phyloP scores from a whole-genome alignment of 164 flowering plant genomes.

The Piper betle region DNA sequence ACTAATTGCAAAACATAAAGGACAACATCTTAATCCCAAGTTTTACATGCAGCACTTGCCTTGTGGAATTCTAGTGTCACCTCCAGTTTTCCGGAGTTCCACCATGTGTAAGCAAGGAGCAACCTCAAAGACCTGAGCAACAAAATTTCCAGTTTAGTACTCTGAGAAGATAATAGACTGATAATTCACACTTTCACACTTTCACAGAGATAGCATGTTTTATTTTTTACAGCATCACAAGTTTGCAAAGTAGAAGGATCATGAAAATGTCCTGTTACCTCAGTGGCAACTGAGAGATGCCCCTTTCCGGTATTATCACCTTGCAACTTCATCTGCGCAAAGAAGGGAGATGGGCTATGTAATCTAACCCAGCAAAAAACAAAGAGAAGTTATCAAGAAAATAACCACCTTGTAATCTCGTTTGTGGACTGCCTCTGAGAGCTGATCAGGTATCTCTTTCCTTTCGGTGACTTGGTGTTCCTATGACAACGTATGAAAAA shows the following conservation, averaged over 20 bases:
- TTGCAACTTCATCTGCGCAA: slow-evolving; percentile 70
- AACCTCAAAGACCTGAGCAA: slow-evolving; percentile 80
- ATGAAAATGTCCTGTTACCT: slow-evolving; percentile 35
- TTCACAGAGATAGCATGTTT: too few relatives aligned
- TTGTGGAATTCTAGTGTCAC: slow-evolving; percentile 98
- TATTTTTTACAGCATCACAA: too few relatives aligned
- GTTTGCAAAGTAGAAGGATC: background rate
- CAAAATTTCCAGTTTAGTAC: too few relatives aligned
- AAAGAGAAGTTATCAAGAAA: too few relatives aligned
- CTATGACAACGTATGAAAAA: slow-evolving; percentile 21
- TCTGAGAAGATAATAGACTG: too few relatives aligned
- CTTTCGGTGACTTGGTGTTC: slow-evolving; percentile 74
- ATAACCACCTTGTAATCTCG: slow-evolving; percentile 69
- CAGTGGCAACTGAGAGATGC: slow-evolving; percentile 82
- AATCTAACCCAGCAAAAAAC: background rate
- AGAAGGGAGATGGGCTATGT: background rate
- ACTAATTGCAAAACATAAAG: too few relatives aligned
- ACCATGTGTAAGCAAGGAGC: slow-evolving; percentile 87
- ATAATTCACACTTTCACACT: too few relatives aligned
- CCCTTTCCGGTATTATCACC: slow-evolving; percentile 85
- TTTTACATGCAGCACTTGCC: slow-evolving; percentile 23
- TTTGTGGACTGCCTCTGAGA: slow-evolving; percentile 67
- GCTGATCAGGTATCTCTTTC: slow-evolving; percentile 71
- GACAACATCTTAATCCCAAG: background rate
- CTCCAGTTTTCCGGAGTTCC: slow-evolving; percentile 82